phyloP scores from a whole-genome alignment of 306 rosid genomes.

The Casuarina glauca region DNA sequence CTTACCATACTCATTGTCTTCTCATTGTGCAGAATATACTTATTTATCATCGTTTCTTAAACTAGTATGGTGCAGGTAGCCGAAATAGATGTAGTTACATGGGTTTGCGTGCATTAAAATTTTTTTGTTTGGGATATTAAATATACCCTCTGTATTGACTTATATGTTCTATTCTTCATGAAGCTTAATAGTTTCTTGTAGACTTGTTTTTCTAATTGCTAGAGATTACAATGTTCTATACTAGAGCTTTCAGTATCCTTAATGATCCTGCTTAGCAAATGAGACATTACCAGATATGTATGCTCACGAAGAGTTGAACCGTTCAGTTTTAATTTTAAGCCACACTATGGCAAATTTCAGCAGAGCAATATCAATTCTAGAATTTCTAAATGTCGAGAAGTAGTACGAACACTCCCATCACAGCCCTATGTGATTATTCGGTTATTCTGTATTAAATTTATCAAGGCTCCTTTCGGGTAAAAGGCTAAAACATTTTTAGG shows the following conservation, averaged over 20 bases:
- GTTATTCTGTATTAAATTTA: background rate
- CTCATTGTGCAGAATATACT: constrained; percentile 10
- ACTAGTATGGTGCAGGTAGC: background rate
- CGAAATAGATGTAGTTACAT: constrained; percentile 1
- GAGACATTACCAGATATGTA: background rate
- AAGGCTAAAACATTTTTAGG: background rate
- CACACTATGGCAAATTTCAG: background rate
- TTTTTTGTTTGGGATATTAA: background rate
- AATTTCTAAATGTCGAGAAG: background rate
- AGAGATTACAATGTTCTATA: background rate
- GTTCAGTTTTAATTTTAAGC: background rate
- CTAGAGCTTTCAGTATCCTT: background rate
- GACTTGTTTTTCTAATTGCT: background rate
- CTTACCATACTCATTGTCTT: background rate
- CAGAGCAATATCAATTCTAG: background rate
- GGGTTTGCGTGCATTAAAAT: background rate
- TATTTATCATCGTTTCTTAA: background rate
- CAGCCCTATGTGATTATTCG: background rate
- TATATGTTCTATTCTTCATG: background rate
- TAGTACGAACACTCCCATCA: background rate
- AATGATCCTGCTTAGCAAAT: background rate
- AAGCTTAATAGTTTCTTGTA: background rate
- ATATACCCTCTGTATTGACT: background rate
- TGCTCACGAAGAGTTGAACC: background rate
- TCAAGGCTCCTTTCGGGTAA: background rate